phyloP scores from a whole-genome alignment of 768 basidiomycete species.

The Amanita rimosa region DNA sequence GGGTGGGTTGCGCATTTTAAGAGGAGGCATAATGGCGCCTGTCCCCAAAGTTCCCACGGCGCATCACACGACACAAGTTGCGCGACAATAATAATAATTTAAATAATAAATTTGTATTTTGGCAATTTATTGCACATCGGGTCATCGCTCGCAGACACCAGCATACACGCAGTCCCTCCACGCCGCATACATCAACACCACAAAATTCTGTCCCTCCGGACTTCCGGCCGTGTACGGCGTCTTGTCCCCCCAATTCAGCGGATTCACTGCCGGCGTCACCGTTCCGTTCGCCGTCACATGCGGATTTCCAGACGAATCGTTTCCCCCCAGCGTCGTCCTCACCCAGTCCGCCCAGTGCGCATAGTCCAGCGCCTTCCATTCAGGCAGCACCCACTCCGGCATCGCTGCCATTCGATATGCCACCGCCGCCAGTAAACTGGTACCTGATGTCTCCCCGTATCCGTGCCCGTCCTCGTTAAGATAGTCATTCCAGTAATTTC shows the following conservation, averaged over 20 bases:
- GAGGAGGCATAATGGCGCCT: constrained; percentile 3
- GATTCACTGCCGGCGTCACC: constrained; percentile 25
- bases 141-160: neutral
- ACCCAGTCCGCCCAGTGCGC: constrained; percentile 17
- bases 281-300: constrained; percentile 20
- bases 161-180: constrained; percentile 26
- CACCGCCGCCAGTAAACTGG: constrained; percentile 22
- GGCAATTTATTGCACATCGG: neutral
- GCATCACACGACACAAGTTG: too few species aligned
- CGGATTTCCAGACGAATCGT: constrained; percentile 10
- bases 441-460: constrained; percentile 29
- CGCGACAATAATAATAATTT: neutral
- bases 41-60: constrained; percentile 22
- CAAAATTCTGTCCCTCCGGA: constrained; percentile 27
- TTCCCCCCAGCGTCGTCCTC: constrained; percentile 15
- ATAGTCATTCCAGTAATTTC: constrained; percentile 24
- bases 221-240: constrained; percentile 23
- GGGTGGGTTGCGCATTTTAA: constrained; percentile 1
- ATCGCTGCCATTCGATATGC: constrained; percentile 22
- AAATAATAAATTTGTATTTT: too few species aligned
- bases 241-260: constrained; percentile 20
- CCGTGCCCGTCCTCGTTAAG: constrained; percentile 11
- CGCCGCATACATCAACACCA: constrained; percentile 25
- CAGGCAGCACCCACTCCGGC: constrained; percentile 8
- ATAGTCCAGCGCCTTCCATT: constrained; percentile 9